These are phyloP conservation scores for Firmiana major DNA, from an alignment of 345 rosid species.

Conservation along the genomic window DNA sequence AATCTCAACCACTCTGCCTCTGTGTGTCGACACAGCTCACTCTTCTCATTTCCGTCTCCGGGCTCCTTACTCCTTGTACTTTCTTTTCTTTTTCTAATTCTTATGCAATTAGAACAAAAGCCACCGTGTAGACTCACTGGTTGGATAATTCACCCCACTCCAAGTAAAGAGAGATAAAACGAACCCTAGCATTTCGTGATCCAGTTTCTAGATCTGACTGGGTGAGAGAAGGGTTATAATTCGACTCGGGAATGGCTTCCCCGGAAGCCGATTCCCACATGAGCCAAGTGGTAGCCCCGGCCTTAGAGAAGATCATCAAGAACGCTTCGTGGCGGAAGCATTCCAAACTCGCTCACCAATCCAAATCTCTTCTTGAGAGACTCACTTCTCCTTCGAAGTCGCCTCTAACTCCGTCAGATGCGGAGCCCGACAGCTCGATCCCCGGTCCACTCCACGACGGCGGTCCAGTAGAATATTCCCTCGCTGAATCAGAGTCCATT, in stretches of 20 bases:
- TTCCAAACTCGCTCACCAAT: constrained; percentile 89
- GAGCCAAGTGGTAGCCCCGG: constrained; percentile 64
- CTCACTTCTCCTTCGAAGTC: constrained; percentile 44
- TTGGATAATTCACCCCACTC: background rate
- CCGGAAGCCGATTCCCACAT: constrained; percentile 99
- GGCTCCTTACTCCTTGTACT: background rate
- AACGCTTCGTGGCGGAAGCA: constrained; percentile 98
- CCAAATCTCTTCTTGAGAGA: constrained; percentile 77
- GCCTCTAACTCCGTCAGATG: constrained; percentile 40
- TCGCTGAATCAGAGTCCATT: constrained; percentile 77
- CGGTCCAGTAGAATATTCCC: constrained; percentile 57
- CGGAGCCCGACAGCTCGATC: constrained; percentile 57
- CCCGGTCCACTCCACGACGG: constrained; percentile 92
- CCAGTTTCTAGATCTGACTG: constrained; percentile 39
- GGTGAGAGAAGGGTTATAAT: constrained; percentile 27
- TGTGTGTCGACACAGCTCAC: background rate
- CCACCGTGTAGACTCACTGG: background rate
- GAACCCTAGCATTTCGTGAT: constrained; percentile 7
- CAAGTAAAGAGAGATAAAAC: background rate
- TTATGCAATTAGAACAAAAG: constrained; percentile 5
- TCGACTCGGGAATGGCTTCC: constrained; percentile 95
- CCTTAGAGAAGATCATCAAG: constrained; percentile 81
- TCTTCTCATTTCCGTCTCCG: background rate
- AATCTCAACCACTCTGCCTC: constrained; percentile 26
- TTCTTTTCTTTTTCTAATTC: background rate